Conservation (phyloP, 306 rosid species). For the Betula pendula region DNA sequence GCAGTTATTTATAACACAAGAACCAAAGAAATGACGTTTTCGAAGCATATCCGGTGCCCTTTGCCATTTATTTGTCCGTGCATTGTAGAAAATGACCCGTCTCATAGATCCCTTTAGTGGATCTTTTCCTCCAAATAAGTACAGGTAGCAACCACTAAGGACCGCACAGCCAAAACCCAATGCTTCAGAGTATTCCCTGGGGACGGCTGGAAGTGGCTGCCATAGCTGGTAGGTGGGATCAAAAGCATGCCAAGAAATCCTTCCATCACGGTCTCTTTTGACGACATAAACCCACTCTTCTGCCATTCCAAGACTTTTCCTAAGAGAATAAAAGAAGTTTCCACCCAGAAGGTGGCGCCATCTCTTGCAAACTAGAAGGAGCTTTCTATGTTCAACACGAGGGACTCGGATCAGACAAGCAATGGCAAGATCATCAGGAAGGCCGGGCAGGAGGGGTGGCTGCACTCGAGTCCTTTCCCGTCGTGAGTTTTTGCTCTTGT, state of each 20-base stretch:
- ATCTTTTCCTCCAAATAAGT: constrained; percentile 97
- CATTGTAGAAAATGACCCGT: constrained; percentile 93
- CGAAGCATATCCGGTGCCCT: constrained; percentile 99
- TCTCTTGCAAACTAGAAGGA: constrained; percentile 93
- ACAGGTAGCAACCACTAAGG: constrained; percentile 95
- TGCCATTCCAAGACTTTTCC: constrained; percentile 98
- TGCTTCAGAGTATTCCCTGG: constrained; percentile 90
- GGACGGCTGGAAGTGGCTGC: constrained; percentile 99
- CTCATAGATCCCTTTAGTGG: constrained; percentile 90
- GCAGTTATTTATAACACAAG: constrained; percentile 94
- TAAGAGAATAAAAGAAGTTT: constrained; percentile 88
- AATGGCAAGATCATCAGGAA: constrained; percentile 98
- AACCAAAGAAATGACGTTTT: constrained; percentile 88
- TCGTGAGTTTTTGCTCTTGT: constrained; percentile 68
- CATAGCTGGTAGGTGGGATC: constrained; percentile 96
- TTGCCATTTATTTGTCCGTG: constrained; percentile 96
- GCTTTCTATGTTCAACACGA: constrained; percentile 82
- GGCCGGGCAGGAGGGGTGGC: constrained; percentile 96
- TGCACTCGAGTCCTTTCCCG: constrained; percentile 85
- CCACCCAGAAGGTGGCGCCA: constrained; percentile 93
- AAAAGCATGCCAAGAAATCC: constrained; percentile 94
- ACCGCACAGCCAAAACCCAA: constrained; percentile 99
- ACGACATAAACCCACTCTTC: constrained; percentile 99
- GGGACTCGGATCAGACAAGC: constrained; percentile 98
- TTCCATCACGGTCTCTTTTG: constrained; percentile 94